phyloP scores from a whole-genome alignment of 768 basidiomycete species.

The Mycena floridula region DNA sequence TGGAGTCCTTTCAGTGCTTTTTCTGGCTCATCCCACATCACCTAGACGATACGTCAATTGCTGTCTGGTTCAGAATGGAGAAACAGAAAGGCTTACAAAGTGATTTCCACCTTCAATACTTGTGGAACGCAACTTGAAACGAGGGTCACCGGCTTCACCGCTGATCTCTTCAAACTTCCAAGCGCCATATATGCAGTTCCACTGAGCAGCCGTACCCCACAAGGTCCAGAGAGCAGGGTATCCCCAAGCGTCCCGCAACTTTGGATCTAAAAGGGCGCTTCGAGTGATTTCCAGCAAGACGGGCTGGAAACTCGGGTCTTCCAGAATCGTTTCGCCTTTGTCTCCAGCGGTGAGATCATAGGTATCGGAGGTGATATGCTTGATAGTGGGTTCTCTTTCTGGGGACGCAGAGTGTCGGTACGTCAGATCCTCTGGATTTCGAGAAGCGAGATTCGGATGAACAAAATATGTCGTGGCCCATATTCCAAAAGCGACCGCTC shows the following conservation, averaged over 20 bases:
- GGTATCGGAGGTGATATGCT: no score
- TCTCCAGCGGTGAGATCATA: background rate
- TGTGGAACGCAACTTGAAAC: background rate
- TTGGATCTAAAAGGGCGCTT: background rate
- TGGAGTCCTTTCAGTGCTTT: no score
- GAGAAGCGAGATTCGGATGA: background rate
- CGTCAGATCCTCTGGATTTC: background rate
- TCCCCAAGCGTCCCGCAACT: background rate
- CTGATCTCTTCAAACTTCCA: background rate
- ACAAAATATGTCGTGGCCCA: background rate
- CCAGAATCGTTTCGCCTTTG: background rate
- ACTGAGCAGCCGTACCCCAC: background rate
- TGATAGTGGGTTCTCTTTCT: background rate
- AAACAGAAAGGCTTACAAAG: no score
- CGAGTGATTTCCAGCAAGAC: background rate
- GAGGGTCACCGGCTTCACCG: background rate
- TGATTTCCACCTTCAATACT: slow-evolving; percentile 11
- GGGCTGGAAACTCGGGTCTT: background rate
- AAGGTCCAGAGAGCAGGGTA: background rate
- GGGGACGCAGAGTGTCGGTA: background rate
- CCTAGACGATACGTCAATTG: no score
- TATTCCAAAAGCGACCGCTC: background rate
- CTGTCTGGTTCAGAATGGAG: no score
- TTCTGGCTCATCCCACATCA: no score
- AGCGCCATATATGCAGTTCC: background rate